Evolutionary conservation across 345 rosid species (phyloP), one percentile per base, ranked within the genome.

Genomic region (Camelina sativa): DNA sequence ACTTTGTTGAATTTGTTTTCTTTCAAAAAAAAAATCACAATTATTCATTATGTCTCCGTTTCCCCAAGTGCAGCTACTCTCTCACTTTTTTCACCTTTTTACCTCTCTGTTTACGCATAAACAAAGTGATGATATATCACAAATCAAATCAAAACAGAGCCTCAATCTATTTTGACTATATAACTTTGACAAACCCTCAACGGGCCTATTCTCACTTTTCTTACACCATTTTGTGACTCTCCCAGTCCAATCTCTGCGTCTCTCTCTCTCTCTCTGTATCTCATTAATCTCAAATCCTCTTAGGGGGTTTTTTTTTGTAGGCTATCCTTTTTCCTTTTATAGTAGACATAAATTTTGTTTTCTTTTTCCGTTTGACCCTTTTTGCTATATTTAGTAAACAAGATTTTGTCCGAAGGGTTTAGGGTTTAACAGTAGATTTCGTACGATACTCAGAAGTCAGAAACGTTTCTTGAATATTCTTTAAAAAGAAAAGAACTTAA

Each of bases 391-490:
- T 74, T 57, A 74, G 60, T 48, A 66, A 46, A 34, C 44, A 50
- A 67, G 62, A 58, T 48, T 59, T 75, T 67, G 61, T 48, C 46
- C 50, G 44, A 75, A 61, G 68, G 68, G 68, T 67, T 75, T 75
- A 60, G 69, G 79, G 69, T 67, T 75, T 75, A 72, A 38, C 54
- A 25, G 47, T 32, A 4, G 1, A 57, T 7, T 70, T 44, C 7
- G 65, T 69, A 43, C 44, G 0, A 67, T 35, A 13, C 62, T 67
- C n/a, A 34, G 25, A 13, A 55, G 13, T 67, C n/a, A 34, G 25
- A 13, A 55, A 55, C 17, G 4, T 1, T 56, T 28, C 38, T 67
- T 5, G 51, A 65, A 13, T 19, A 6, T 3, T 38, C 6, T 28
- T 19, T 50, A 17, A 17, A 19, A 6, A 6, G 15, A 15, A 11